Percentiles rank a stretch among this genome's conserved stretches.
These are phyloP conservation scores for Lithocarpus polystachyus DNA, from an alignment of 306 rosid species.

Conservation along the genomic window DNA sequence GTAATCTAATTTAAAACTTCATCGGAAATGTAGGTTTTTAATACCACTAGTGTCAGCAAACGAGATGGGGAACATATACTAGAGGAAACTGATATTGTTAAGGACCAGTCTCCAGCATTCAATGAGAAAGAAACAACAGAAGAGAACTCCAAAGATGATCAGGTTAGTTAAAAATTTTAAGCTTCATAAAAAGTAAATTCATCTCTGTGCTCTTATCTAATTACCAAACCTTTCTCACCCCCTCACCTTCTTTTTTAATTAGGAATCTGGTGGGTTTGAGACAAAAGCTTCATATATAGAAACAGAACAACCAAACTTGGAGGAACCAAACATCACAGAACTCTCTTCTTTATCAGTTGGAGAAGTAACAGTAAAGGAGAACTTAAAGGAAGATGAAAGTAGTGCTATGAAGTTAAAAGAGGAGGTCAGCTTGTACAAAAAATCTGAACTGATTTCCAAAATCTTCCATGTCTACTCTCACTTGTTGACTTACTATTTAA, in stretches of 20 bases:
- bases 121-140: background rate
- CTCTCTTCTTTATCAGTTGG: slow-evolving; percentile 3
- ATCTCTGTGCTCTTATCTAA: background rate
- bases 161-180: slow-evolving; percentile 11
- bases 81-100: background rate
- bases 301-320: background rate
- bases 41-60: slow-evolving; percentile 7
- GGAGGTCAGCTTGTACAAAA: slow-evolving; percentile 21
- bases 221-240: background rate
- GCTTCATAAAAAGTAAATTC: background rate
- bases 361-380: background rate
- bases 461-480: background rate
- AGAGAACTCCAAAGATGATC: slow-evolving; percentile 15
- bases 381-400: slow-evolving; percentile 14
- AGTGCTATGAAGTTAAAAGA: background rate
- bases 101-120: slow-evolving; percentile 13
- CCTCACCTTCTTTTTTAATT: background rate
- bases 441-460: background rate
- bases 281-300: slow-evolving; percentile 9
- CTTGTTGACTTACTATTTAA: background rate
- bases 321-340: slow-evolving; percentile 16
- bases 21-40: slow-evolving; percentile 16
- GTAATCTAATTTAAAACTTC: background rate
- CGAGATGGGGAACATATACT: slow-evolving; percentile 1
- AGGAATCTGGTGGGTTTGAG: slow-evolving; percentile 12